phyloP scores from a whole-genome alignment of 169 alveolate species.

The Babesia divergens region DNA sequence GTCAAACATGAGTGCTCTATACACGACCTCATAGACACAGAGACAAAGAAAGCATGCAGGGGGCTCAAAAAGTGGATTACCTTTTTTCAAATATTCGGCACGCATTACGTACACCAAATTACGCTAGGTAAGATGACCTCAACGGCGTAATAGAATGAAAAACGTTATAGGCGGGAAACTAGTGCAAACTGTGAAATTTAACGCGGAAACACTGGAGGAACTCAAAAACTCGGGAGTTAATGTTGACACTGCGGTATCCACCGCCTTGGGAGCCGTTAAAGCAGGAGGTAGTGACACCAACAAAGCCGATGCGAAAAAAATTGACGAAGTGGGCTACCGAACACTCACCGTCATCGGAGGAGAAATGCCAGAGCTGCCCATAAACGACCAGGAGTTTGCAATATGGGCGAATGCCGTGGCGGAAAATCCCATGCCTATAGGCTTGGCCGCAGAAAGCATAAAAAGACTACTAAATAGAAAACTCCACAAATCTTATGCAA shows the following conservation, averaged over 20 bases:
- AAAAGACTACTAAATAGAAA: constrained; percentile 13
- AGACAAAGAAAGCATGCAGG: constrained; percentile 21
- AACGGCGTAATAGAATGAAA: not conserved
- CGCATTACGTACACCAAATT: constrained; percentile 58
- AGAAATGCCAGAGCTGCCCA: constrained; percentile 60
- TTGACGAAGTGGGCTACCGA: constrained; percentile 40
- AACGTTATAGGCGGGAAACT: constrained; percentile 51
- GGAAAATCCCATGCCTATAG: constrained; percentile 63
- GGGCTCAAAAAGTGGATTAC: constrained; percentile 51
- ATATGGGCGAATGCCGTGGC: constrained; percentile 63
- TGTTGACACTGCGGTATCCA: constrained; percentile 37
- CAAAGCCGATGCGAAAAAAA: not conserved
- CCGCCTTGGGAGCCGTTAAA: constrained; percentile 18
- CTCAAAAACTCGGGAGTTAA: constrained; percentile 33
- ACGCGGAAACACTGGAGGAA: constrained; percentile 1
- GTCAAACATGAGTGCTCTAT: constrained; percentile 20
- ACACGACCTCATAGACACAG: not conserved
- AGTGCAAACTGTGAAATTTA: constrained; percentile 39
- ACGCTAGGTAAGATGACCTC: constrained; percentile 30
- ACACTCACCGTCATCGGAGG: constrained; percentile 61
- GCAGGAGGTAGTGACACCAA: not conserved
- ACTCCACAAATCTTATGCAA: constrained; percentile 21
- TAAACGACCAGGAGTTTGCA: constrained; percentile 45
- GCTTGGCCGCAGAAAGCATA: constrained; percentile 41
- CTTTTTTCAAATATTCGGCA: constrained; percentile 57